Percentiles rank a stretch among this genome's conserved stretches.
Evolutionary conservation across 192 early-diverging fungal genomes (phyloP).

Genomic region (Coemansia sp.): DNA sequence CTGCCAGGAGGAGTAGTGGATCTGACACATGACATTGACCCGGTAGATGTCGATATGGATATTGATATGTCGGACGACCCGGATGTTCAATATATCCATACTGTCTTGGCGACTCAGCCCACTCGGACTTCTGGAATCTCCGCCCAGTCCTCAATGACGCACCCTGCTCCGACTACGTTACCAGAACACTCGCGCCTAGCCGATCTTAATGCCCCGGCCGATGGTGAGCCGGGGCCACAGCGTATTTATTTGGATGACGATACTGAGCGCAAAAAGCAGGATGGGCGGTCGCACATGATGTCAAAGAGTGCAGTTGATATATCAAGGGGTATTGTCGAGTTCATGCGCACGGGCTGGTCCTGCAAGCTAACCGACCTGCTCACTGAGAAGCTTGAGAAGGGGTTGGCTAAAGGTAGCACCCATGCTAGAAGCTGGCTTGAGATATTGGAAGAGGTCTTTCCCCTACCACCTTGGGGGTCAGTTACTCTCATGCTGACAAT

Average conservation of each 20-base stretch:
- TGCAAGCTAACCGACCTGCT: constrained; percentile 34
- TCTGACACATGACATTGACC: neutral
- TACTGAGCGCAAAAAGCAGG: constrained; percentile 8
- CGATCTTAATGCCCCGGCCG: neutral
- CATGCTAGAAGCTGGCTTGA: neutral
- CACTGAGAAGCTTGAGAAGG: constrained; percentile 24
- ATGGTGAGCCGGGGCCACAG: constrained; percentile 7
- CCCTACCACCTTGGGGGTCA: constrained; percentile 40
- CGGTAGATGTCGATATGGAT: constrained; percentile 21
- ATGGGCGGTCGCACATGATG: neutral
- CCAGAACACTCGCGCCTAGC: neutral
- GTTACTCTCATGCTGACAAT: constrained; percentile 37
- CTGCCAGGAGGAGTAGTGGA: neutral
- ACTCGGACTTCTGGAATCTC: neutral
- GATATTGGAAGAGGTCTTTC: constrained; percentile 12
- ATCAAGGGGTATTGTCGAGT: constrained; percentile 28
- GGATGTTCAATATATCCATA: neutral
- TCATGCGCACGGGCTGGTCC: constrained; percentile 9
- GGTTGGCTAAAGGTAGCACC: neutral
- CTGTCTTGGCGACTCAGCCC: neutral
- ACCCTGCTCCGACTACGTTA: neutral
- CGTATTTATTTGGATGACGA: constrained; percentile 38
- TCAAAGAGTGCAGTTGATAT: constrained; percentile 21
- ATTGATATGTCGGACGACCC: constrained; percentile 20
- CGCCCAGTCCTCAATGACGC: neutral